Evolutionary conservation across 2,329 filamentous ascomycete species (phyloP), one percentile per base, ranked within the genome.

Genomic region (Cladophialophora immunda): DNA sequence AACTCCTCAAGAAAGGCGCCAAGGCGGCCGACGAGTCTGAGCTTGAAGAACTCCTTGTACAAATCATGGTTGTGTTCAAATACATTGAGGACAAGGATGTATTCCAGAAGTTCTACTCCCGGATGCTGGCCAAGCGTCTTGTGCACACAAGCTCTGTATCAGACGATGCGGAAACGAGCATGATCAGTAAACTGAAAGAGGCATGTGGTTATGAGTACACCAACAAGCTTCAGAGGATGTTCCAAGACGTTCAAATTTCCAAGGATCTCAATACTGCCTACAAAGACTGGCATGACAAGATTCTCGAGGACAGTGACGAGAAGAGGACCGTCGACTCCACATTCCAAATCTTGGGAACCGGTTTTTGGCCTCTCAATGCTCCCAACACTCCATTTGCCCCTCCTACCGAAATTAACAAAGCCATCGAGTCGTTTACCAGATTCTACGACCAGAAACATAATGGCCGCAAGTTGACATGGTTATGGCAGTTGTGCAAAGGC

Each of bases 1-100:
- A 93, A 9, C 83, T 99, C 34, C 84, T 99, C 59, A 94, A 95
- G 80, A 97, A 97, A 84, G 94, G 92, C 72, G 92, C 91, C 32
- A 96, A 94, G 73, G 93, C 93, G 73, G 92, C 93, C 15, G 95
- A 98, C 76, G 95, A 99, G 76, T 91, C 92, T 34, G 94, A 99
- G 76, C 86, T 98, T 74, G 95, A 99, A 81, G 90, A 91, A 72
- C 91, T 93, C 34, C 83, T 98, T 32, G 89, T 88, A 22, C 92
- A 97, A 78, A 95, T 99, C 75, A 99, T 99, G 95, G 97, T 94
- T 1, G 93, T 99, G 63, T 99, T 99, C 87, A 98, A 98, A 83
- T 99, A 99, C 80, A 98, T 99, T 70, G 95, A 99, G 78, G 96
- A 99, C 81, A 99, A 99, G 85, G 95, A 99, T 76, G 96, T 99